A percentile compares a stretch with the other conserved stretches of the same genome.
Evolutionary conservation across 2,329 filamentous ascomycete genomes (phyloP).

Genomic region (Emergomyces orientalis): DNA sequence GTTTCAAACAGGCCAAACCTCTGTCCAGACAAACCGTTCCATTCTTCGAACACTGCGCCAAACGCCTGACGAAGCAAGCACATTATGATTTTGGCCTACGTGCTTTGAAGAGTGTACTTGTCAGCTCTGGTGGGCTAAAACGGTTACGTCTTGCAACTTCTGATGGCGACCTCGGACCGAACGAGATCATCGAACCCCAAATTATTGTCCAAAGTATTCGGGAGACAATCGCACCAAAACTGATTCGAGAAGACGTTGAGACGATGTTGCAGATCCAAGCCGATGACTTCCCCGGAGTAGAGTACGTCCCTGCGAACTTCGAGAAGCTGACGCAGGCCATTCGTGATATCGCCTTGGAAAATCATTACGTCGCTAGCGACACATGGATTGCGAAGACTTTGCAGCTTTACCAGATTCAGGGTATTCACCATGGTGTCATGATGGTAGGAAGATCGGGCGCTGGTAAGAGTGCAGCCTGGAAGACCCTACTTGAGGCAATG

Average conservation of each 20-base stretch:
- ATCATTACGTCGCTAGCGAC: constrained; percentile 81
- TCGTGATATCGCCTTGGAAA: constrained; percentile 68
- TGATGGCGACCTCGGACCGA: constrained; percentile 50
- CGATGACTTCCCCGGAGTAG: constrained; percentile 80
- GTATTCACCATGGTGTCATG: constrained; percentile 98
- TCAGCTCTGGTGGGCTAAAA: constrained; percentile 94
- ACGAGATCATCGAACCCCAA: constrained; percentile 78
- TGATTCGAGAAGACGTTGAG: constrained; percentile 85
- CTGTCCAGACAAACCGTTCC: constrained; percentile 93
- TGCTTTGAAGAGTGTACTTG: constrained; percentile 94
- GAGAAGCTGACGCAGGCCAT: constrained; percentile 72
- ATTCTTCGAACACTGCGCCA: constrained; percentile 89
- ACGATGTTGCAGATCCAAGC: constrained; percentile 76
- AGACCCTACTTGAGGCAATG: constrained; percentile 77
- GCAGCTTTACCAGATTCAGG: constrained; percentile 96
- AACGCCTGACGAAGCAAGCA: constrained; percentile 80
- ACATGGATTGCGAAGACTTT: constrained; percentile 96
- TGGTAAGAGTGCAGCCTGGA: constrained; percentile 94
- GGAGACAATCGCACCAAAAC: constrained; percentile 95
- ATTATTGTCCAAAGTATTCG: constrained; percentile 98
- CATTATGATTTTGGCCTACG: constrained; percentile 98
- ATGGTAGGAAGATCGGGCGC: constrained; percentile 98
- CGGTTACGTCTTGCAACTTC: constrained; percentile 61
- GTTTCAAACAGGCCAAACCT: constrained; percentile 91
- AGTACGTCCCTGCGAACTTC: constrained; percentile 85